phyloP scores from a whole-genome alignment of 139 green algal genomes.

The Zygnema cylindricum region DNA sequence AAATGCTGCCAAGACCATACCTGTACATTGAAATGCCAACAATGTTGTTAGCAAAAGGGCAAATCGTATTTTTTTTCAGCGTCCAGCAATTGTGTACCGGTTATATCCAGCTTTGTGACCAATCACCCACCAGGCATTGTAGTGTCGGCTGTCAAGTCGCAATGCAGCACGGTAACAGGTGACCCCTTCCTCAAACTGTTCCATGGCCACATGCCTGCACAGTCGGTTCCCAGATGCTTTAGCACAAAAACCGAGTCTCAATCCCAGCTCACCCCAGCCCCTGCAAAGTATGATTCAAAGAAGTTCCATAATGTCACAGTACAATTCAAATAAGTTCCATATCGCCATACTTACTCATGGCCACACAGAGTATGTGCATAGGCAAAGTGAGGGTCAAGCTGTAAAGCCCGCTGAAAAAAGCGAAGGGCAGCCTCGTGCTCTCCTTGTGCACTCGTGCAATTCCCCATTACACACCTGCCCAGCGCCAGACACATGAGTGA shows the following conservation, averaged over 20 bases:
- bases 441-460: constrained; percentile 90
- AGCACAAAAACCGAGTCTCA: too few species aligned
- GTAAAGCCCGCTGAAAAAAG: constrained; percentile 86
- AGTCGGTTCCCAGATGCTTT: background rate
- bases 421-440: constrained; percentile 88
- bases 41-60: background rate
- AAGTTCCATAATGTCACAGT: background rate
- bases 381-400: constrained; percentile 81
- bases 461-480: constrained; percentile 82
- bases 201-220: constrained; percentile 70
- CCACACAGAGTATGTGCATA: constrained; percentile 91
- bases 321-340: background rate
- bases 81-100: too few species aligned
- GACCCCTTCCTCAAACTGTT: constrained; percentile 88
- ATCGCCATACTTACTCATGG: constrained; percentile 79
- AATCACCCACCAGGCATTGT: constrained; percentile 86
- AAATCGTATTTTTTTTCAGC: too few species aligned
- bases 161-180: constrained; percentile 86
- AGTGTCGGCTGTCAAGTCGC: constrained; percentile 85
- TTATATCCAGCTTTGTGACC: too few species aligned
- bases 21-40: constrained; percentile 19
- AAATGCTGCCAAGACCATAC: constrained; percentile 93
- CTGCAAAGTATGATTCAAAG: too few species aligned
- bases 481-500: background rate
- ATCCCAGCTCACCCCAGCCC: too few species aligned